Evolutionary conservation across 164 flowering plant species (phyloP), one percentile per base, ranked within the genome.

Genomic region (Dillenia turbinata): DNA sequence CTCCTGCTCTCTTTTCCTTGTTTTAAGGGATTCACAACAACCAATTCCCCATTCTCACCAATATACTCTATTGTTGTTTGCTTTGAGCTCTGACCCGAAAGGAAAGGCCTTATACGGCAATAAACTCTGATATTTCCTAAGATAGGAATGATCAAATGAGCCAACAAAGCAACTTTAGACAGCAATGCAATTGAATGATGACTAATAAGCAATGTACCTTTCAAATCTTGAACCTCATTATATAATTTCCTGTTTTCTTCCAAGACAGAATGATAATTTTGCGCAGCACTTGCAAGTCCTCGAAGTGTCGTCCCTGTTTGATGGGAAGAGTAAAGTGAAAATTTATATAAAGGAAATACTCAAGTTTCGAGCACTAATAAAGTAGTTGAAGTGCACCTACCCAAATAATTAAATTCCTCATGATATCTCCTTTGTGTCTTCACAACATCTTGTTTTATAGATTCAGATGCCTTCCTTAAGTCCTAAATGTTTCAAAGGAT

Each of bases 221-320:
- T 95, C 71, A 95, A 74, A 68, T 95, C 99, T 70, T 90, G 97
- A 71, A 95, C 88, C 74, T 95, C 97, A 77, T 95, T 92, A 69
- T 90, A 92, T 70, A 95, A 70, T 74, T 67, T 90, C 44, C 99
- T 62, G 62, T 95, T 95, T 82, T 95, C 99, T 46, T 68, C 83
- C 64, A 90, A 89, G 75, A 92, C 89, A 4, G 56, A 47, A 59
- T 92, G 96, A 70, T 92, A 92, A 75, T 88, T 88, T 63, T 83
- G 80, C 56, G 94, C 97, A 58, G 88, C 90, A 65, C 83, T 87
- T 12, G 82, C 74, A 47, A 95, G 67, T 19, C 81, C 85, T 75
- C 84, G 81, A 61, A 95, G 82, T 73, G 81, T 86, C 40, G n/a
- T 8, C 51, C 94, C 99, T 95, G 74, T 16, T 56, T 48, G 54